A percentile compares a stretch with the other conserved stretches of the same genome.
These are phyloP conservation scores for Nitzschia sp. DNA, from an alignment of 108 stramenopile species.

Conservation along the genomic window DNA sequence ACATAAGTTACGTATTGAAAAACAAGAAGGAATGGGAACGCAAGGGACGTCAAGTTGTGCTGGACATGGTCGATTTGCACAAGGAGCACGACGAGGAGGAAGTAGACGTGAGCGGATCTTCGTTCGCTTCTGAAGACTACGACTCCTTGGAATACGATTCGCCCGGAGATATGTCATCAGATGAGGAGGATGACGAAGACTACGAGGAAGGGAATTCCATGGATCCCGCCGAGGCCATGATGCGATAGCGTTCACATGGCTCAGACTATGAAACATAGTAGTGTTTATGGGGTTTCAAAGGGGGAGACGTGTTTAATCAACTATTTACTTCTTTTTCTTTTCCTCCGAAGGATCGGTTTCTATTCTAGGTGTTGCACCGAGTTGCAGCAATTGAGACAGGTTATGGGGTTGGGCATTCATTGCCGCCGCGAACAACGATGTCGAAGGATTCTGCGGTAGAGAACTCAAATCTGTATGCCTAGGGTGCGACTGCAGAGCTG, in stretches of 20 bases:
- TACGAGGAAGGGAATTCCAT: constrained; percentile 4
- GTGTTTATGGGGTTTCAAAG: no score
- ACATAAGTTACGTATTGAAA: constrained; percentile 38
- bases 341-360: no score
- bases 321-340: no score
- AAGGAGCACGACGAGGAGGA: constrained; percentile 22
- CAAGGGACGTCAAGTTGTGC: constrained; percentile 47
- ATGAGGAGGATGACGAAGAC: constrained; percentile 12
- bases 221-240: background rate
- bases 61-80: constrained; percentile 35
- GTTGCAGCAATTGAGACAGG: no score
- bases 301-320: no score
- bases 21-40: constrained; percentile 57
- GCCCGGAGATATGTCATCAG: constrained; percentile 22
- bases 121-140: constrained; percentile 14
- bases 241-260: background rate
- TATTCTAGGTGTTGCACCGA: no score
- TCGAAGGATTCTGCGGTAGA: no score
- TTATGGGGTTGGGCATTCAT: no score
- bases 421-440: no score
- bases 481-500: no score
- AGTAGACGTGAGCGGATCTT: constrained; percentile 2
- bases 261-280: no score
- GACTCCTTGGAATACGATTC: constrained; percentile 32
- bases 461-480: no score